These are phyloP conservation scores for Noccaea bulbosa DNA, from an alignment of 345 rosid species.

Conservation along the genomic window DNA sequence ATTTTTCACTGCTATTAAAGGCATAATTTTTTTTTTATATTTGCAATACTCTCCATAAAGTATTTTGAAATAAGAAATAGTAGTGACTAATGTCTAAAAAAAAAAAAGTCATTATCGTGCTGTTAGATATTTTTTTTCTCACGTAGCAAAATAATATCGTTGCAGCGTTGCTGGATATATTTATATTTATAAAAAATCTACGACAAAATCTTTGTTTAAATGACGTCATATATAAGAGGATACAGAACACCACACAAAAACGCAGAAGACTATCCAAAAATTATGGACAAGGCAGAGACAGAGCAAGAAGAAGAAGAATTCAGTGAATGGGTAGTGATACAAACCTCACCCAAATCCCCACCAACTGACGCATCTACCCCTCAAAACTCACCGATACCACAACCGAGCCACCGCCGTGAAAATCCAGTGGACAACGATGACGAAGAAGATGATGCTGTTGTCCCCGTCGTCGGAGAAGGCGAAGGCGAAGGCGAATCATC, in stretches of 20 bases:
- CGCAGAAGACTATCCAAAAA: slow-evolving; percentile 31
- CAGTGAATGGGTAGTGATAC: slow-evolving; percentile 44
- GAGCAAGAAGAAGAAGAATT: slow-evolving; percentile 38
- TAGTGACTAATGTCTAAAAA: slow-evolving; percentile 2
- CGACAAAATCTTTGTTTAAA: neutral
- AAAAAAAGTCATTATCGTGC: slow-evolving; percentile 27
- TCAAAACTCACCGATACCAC: slow-evolving; percentile 26
- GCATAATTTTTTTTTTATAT: too few species aligned
- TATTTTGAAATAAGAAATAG: neutral
- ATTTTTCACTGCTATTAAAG: too few species aligned
- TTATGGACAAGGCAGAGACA: slow-evolving; percentile 32
- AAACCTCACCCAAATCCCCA: slow-evolving; percentile 25
- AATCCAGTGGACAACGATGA: neutral
- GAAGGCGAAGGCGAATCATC: slow-evolving; percentile 29
- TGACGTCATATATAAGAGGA: slow-evolving; percentile 34
- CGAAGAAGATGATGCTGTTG: slow-evolving; percentile 11
- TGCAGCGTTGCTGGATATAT: neutral
- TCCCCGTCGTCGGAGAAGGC: slow-evolving; percentile 26
- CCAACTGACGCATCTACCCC: slow-evolving; percentile 18
- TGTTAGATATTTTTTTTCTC: slow-evolving; percentile 27
- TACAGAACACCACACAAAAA: slow-evolving; percentile 5
- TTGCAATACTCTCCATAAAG: too few species aligned
- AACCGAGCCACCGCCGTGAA: slow-evolving; percentile 27
- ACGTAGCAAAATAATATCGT: slow-evolving; percentile 26
- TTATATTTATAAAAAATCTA: neutral